Evolutionary conservation across 73 alveolate genomes (phyloP).

Genomic region (Blepharisma stoltei): DNA sequence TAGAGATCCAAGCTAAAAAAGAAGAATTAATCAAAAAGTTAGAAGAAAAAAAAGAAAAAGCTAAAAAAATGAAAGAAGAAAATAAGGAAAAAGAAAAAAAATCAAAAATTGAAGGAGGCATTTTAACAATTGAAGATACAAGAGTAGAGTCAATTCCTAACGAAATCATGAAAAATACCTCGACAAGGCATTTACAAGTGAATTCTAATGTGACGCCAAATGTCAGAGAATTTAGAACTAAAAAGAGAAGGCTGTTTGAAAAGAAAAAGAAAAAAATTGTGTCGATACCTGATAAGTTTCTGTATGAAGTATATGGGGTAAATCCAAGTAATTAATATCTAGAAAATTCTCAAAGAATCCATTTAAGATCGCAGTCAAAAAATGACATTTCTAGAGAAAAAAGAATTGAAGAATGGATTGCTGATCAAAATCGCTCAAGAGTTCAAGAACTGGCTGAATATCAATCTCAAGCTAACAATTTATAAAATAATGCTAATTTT

Average conservation of each 20-base stretch:
- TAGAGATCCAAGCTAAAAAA: neutral
- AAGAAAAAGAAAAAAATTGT: neutral
- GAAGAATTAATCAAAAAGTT: neutral
- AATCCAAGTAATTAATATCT: neutral
- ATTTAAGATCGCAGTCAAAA: too few relatives aligned
- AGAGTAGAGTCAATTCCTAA: neutral
- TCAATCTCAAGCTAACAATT: too few relatives aligned
- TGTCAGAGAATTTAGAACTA: neutral
- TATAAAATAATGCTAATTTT: too few relatives aligned
- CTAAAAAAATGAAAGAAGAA: neutral
- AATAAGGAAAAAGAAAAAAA: neutral
- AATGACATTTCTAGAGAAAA: too few relatives aligned
- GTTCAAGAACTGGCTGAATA: too few relatives aligned
- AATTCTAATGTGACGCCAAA: neutral
- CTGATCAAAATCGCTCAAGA: too few relatives aligned
- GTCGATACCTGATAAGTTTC: constrained; percentile 10
- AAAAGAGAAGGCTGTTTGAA: constrained; percentile 16
- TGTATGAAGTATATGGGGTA: constrained; percentile 18
- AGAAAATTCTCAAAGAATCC: too few relatives aligned
- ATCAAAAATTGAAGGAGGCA: neutral
- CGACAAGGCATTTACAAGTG: neutral
- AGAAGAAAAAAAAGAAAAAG: constrained; percentile 17
- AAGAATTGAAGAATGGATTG: too few relatives aligned
- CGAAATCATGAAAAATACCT: neutral
- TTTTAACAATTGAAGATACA: neutral